Conservation (phyloP, 2,329 filamentous ascomycete genomes). For the Metarhizium robertsii region DNA sequence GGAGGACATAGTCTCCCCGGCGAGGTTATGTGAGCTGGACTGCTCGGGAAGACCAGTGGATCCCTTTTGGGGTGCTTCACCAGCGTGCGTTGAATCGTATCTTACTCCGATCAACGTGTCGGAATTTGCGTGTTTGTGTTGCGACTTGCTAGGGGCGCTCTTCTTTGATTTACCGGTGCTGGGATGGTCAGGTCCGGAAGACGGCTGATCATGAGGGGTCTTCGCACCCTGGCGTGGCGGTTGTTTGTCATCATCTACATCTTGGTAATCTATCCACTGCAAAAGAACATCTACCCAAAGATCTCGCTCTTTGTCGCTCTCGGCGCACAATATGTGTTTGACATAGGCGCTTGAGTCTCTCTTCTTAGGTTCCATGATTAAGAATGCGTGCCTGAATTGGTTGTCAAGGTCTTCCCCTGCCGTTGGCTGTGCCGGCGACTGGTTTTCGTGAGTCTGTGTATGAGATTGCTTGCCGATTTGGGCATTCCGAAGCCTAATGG, state of each 20-base stretch:
- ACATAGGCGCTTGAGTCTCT: constrained; percentile 85
- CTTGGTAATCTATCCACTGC: constrained; percentile 74
- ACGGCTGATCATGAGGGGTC: constrained; percentile 30
- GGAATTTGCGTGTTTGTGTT: constrained; percentile 27
- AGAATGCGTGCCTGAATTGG: constrained; percentile 92
- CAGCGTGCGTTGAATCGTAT: constrained; percentile 46
- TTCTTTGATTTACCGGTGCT: constrained; percentile 20
- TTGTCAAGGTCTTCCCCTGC: constrained; percentile 72
- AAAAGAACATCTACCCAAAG: constrained; percentile 86
- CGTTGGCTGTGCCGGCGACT: constrained; percentile 47
- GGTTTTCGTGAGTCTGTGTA: constrained; percentile 34
- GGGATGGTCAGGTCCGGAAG: constrained; percentile 21
- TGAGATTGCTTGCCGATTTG: constrained; percentile 87
- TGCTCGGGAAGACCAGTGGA: constrained; percentile 24
- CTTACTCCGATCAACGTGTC: constrained; percentile 47
- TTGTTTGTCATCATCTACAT: constrained; percentile 38
- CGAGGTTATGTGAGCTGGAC: constrained; percentile 21
- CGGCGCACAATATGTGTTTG: constrained; percentile 89
- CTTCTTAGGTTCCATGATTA: constrained; percentile 90
- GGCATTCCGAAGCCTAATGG: constrained; percentile 82
- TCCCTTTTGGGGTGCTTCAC: constrained; percentile 38
- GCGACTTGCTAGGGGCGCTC: constrained; percentile 19
- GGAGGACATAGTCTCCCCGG: constrained; percentile 25
- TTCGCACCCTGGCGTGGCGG: constrained; percentile 19
- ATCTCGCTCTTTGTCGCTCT: constrained; percentile 88